Evolutionary conservation across 192 early-diverging fungal species (phyloP).

Genomic region (Dissophora ornata): DNA sequence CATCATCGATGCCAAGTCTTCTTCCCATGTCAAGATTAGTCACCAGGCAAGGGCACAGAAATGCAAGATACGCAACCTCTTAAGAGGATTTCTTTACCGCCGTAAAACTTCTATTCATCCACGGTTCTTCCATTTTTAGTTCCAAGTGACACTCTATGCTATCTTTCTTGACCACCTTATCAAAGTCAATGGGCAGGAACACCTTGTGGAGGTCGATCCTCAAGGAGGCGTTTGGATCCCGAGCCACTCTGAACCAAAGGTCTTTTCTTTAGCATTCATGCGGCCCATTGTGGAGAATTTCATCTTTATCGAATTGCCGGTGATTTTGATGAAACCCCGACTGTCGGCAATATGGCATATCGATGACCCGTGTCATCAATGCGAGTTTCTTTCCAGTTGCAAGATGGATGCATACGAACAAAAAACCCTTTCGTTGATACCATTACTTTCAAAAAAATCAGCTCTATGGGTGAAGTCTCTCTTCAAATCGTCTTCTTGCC

Average conservation of each 20-base stretch:
- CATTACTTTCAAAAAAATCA: slow-evolving; percentile 37
- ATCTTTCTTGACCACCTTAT: slow-evolving; percentile 50
- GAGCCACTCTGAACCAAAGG: slow-evolving; percentile 17
- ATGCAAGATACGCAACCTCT: too few species aligned
- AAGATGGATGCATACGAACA: slow-evolving; percentile 27
- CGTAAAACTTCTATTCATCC: too few species aligned
- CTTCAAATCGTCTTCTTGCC: neutral
- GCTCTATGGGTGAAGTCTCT: slow-evolving; percentile 30
- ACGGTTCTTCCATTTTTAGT: too few species aligned
- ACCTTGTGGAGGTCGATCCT: slow-evolving; percentile 27
- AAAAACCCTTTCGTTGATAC: slow-evolving; percentile 30
- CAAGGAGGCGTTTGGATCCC: slow-evolving; percentile 47
- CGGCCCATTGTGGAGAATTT: slow-evolving; percentile 43
- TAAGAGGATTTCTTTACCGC: too few species aligned
- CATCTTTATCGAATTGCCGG: slow-evolving; percentile 30
- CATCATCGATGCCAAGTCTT: slow-evolving; percentile 52
- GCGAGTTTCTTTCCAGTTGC: slow-evolving; percentile 41
- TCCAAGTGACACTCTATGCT: slow-evolving; percentile 47
- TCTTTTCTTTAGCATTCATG: slow-evolving; percentile 40
- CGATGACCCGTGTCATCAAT: slow-evolving; percentile 39
- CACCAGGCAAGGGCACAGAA: slow-evolving; percentile 25
- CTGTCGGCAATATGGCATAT: slow-evolving; percentile 32
- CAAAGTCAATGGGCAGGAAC: slow-evolving; percentile 25
- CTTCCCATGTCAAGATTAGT: slow-evolving; percentile 39
- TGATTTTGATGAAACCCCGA: slow-evolving; percentile 27